Evolutionary conservation across 2,329 filamentous ascomycete genomes (phyloP), one percentile per base, ranked within the genome.

Genomic region (Coniochaeta sp.): DNA sequence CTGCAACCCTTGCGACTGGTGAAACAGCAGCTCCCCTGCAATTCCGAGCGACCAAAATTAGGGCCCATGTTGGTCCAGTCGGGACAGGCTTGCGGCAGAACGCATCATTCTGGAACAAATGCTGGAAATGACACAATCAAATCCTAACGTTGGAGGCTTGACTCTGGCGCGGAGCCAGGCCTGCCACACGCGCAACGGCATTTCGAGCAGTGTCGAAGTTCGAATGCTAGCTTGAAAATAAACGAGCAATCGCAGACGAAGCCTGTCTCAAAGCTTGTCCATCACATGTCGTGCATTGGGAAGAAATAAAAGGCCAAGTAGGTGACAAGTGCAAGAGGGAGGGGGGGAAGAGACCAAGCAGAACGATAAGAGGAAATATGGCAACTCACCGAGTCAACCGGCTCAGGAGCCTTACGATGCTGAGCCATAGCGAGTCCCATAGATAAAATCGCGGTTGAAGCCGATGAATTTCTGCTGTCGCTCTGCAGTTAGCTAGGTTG

Each of bases 21-120:
- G 80, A 82, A 82, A 82, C 80, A 77, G 71, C 69, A 74, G 67
- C 61, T 65, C 72, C 77, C 79, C 76, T 81, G 78, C 67, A 76
- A 77, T 77, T 76, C 73, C 77, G 71, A 69, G 67, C 68, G 64
- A 69, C 69, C 31, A 24, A n/a, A 57, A 28, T 17, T n/a, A 52
- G 26, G 24, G 47, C 47, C 47, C 47, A n/a, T 52, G 47, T 52
- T 52, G 47, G 26, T 52, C 47, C 47, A 52, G 47, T 52, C 47
- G 24, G 47, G 47, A 47, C 19, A 26, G 43, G 43, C 43, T 26
- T 47, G 43, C 43, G 43, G 43, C 43, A 47, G 19, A 11, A 47
- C 43, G 47, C 47, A 28, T 24, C n/a, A 52, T 31, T 52, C 47
- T 52, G 47, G 47, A 52, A 52, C 47, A 31, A 52, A 52, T 52